Evolutionary conservation across 1,139 yeast species (phyloP).

Genomic region (Hyphopichia wangnamkhiaoensis): DNA sequence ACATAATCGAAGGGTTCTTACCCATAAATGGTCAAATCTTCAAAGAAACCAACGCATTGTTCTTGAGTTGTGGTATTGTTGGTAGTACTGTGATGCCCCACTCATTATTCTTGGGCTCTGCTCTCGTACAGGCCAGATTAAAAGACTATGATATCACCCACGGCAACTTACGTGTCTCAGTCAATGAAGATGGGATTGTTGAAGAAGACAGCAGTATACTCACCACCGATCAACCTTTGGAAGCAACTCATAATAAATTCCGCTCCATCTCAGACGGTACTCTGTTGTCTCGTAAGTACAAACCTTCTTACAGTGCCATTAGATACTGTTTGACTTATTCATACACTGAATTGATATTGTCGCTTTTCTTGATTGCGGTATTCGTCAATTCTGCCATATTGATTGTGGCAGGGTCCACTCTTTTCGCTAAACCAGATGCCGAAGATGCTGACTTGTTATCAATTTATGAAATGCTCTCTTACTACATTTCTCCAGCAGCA

Average conservation of each 20-base stretch:
- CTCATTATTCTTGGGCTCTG: conserved; percentile 72
- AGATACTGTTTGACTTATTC: conserved; percentile 65
- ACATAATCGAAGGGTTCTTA: conserved; percentile 58
- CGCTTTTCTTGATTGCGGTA: conserved; percentile 69
- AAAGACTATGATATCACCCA: conserved; percentile 61
- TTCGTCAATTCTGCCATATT: conserved; percentile 75
- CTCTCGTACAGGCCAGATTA: conserved; percentile 71
- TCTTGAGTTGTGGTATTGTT: conserved; percentile 69
- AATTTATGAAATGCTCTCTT: conserved; percentile 64
- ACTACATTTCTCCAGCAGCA: conserved; percentile 65
- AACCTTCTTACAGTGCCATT: conserved; percentile 68
- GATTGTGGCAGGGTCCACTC: conserved; percentile 72
- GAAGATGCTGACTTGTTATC: conserved; percentile 72
- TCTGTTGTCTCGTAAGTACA: conserved; percentile 40
- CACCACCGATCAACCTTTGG: conserved; percentile 10
- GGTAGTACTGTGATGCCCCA: conserved; percentile 90
- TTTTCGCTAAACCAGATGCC: conserved; percentile 61
- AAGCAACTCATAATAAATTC: conserved; percentile 29
- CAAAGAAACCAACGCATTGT: conserved; percentile 57
- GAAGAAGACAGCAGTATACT: conserved; percentile 8
- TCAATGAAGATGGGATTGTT: conserved; percentile 10
- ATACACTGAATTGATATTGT: conserved; percentile 62
- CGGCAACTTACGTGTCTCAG: conserved; percentile 25
- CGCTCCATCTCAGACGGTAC: conserved; percentile 41
- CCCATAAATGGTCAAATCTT: conserved; percentile 54